phyloP scores from a whole-genome alignment of 2,329 filamentous ascomycete species.

The Cercospora zeae-maydis region DNA sequence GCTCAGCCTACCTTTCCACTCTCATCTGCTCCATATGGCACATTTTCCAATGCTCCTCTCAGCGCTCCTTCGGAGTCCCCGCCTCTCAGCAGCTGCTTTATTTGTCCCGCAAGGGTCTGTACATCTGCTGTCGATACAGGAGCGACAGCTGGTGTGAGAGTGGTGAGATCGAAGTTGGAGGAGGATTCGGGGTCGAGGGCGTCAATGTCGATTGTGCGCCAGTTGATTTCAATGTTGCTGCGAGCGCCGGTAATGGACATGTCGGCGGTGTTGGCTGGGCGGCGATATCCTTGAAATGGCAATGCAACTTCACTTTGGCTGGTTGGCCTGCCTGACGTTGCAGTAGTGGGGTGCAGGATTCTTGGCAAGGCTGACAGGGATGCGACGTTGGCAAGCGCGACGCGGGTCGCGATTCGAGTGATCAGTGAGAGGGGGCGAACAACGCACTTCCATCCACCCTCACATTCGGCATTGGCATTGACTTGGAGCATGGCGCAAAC shows the following conservation, averaged over 20 bases:
- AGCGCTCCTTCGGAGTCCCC: conserved; percentile 86
- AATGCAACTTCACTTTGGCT: background rate
- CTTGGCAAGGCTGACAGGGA: conserved; percentile 7
- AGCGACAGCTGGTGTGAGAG: conserved; percentile 72
- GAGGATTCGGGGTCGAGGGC: conserved; percentile 84
- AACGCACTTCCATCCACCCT: background rate
- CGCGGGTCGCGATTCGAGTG: conserved; percentile 8
- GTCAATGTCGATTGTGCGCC: conserved; percentile 92
- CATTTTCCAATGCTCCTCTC: conserved; percentile 76
- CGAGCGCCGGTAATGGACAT: conserved; percentile 37
- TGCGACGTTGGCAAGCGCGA: conserved; percentile 1
- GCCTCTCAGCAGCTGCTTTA: conserved; percentile 80
- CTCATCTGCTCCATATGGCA: conserved; percentile 63
- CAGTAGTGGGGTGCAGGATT: conserved; percentile 4
- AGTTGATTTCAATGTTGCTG: conserved; percentile 50
- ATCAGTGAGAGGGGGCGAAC: background rate
- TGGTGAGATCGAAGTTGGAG: conserved; percentile 83
- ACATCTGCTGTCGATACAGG: conserved; percentile 75
- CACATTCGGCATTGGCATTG: background rate
- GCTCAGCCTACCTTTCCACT: conserved; percentile 48
- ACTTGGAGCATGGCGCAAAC: conserved; percentile 6
- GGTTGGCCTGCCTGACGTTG: conserved; percentile 12
- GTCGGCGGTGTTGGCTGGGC: background rate
- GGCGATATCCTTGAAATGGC: background rate
- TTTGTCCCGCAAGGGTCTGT: conserved; percentile 71